These are phyloP conservation scores for Epipyxis sp. DNA, from an alignment of 108 stramenopile genomes.

Conservation along the genomic window DNA sequence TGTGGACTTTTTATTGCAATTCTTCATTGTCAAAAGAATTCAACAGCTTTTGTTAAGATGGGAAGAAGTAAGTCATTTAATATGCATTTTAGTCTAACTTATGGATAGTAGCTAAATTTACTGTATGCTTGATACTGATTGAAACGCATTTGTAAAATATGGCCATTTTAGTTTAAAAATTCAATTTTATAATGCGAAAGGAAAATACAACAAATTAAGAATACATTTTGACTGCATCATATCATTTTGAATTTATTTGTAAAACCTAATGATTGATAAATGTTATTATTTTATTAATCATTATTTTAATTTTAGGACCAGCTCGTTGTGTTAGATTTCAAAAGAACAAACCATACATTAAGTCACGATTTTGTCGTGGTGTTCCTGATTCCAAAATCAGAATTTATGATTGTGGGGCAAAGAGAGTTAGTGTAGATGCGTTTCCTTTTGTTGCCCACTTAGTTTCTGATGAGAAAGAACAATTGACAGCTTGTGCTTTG, in stretches of 20 bases:
- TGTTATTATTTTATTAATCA: background rate
- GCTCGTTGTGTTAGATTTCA: conserved; percentile 95
- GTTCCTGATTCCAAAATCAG: conserved; percentile 96
- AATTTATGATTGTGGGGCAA: conserved; percentile 97
- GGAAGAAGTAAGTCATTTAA: conserved; percentile 16
- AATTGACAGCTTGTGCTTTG: conserved; percentile 97
- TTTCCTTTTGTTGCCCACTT: conserved; percentile 99
- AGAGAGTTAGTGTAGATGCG: conserved; percentile 93
- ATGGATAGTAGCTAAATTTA: too few relatives aligned
- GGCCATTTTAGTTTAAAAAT: too few relatives aligned
- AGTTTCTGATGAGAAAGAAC: conserved; percentile 99
- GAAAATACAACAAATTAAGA: too few relatives aligned
- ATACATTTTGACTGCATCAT: too few relatives aligned
- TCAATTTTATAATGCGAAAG: too few relatives aligned
- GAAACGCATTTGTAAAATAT: too few relatives aligned
- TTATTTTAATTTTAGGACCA: conserved; percentile 39
- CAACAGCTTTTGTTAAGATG: too few relatives aligned
- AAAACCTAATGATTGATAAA: background rate
- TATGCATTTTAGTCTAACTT: too few relatives aligned
- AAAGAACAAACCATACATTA: conserved; percentile 99
- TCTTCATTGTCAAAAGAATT: too few relatives aligned
- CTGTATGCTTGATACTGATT: too few relatives aligned
- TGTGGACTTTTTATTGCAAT: too few relatives aligned
- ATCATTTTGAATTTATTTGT: too few relatives aligned
- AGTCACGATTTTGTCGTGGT: conserved; percentile 99